phyloP scores from a whole-genome alignment of 768 basidiomycete species.

The Psilocybe subaeruginosa region DNA sequence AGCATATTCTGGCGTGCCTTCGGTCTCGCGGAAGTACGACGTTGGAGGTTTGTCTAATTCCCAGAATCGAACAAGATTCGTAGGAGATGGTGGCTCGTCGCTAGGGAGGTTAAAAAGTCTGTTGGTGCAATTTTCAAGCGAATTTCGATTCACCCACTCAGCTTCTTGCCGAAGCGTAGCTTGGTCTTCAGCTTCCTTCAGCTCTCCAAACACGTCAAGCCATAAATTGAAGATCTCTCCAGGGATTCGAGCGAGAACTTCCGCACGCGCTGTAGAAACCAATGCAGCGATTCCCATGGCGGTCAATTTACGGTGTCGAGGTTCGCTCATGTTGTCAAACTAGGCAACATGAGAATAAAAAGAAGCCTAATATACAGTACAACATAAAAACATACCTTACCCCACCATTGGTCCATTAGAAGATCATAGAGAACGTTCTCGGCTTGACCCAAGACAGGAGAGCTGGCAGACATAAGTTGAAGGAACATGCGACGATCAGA shows the following conservation, averaged over 20 bases:
- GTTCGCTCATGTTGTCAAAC: slow-evolving; percentile 93
- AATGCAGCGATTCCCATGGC: slow-evolving; percentile 83
- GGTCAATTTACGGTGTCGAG: slow-evolving; percentile 78
- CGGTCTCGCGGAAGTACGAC: slow-evolving; percentile 62
- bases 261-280: slow-evolving; percentile 72
- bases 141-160: slow-evolving; percentile 23
- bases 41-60: slow-evolving; percentile 62
- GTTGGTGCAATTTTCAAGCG: not conserved
- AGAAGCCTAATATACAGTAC: not conserved
- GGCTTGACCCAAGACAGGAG: slow-evolving; percentile 44
- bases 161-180: slow-evolving; percentile 30
- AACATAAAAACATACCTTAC: slow-evolving; percentile 54
- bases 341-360: slow-evolving; percentile 28
- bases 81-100: slow-evolving; percentile 34
- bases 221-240: slow-evolving; percentile 85
- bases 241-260: slow-evolving; percentile 72
- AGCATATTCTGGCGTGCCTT: slow-evolving; percentile 75
- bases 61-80: slow-evolving; percentile 67
- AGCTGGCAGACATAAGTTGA: slow-evolving; percentile 68
- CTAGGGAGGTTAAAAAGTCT: not conserved
- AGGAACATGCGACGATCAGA: slow-evolving; percentile 69
- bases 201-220: slow-evolving; percentile 87
- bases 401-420: slow-evolving; percentile 83
- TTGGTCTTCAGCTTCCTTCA: slow-evolving; percentile 66
- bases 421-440: slow-evolving; percentile 65